Evolutionary conservation across 108 stramenopile genomes (phyloP).

Genomic region (Fistulifera pelliculosa): DNA sequence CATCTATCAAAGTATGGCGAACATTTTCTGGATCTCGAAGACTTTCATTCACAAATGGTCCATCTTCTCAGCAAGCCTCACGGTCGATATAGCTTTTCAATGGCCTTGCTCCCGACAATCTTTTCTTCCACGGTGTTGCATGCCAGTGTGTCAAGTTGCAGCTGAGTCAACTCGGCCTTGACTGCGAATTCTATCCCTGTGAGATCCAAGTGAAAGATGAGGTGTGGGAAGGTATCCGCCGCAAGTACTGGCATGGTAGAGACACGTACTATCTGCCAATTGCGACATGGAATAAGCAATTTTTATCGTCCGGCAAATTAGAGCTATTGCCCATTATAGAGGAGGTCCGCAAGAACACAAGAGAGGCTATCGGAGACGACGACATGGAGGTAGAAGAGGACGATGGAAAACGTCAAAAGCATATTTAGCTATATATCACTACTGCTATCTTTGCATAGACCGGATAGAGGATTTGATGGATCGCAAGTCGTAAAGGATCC

Average conservation of each 20-base stretch:
- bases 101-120: slow-evolving; percentile 90
- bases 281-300: slow-evolving; percentile 45
- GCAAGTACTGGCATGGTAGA: slow-evolving; percentile 88
- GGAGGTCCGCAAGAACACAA: background rate
- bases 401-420: no score
- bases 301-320: slow-evolving; percentile 5
- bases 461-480: no score
- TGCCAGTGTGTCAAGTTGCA: slow-evolving; percentile 77
- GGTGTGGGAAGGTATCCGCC: slow-evolving; percentile 83
- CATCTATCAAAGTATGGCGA: slow-evolving; percentile 82
- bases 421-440: no score
- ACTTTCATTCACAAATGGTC: slow-evolving; percentile 66
- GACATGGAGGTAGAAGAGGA: no score
- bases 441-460: no score
- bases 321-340: background rate
- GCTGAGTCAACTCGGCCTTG: slow-evolving; percentile 62
- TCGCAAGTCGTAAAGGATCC: no score
- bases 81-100: slow-evolving; percentile 89
- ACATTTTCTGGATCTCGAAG: slow-evolving; percentile 81
- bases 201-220: slow-evolving; percentile 60
- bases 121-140: slow-evolving; percentile 93
- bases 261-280: slow-evolving; percentile 85
- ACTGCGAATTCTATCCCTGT: slow-evolving; percentile 68
- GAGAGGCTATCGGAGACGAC: background rate
- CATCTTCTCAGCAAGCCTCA: slow-evolving; percentile 47